Percentiles rank a stretch among this genome's conserved stretches.
These are phyloP conservation scores for Ascosphaera aggregata DNA, from an alignment of 2,329 filamentous ascomycete species.

Conservation along the genomic window DNA sequence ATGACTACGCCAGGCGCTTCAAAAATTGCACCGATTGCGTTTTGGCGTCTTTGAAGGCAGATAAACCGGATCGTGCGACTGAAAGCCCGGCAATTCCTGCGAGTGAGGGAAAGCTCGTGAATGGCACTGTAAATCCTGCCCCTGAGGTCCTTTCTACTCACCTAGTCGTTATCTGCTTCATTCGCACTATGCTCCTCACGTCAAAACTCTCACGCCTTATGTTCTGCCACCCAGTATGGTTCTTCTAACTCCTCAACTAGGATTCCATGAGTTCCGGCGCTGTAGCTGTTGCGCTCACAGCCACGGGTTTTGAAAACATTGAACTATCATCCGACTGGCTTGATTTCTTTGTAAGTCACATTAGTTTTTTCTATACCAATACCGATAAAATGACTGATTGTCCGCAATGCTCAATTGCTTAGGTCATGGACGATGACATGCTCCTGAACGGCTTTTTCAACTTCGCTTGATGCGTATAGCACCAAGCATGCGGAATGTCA, in stretches of 20 bases:
- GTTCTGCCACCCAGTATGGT: no score
- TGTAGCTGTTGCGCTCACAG: not conserved
- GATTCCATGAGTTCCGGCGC: not conserved
- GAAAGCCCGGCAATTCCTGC: not conserved
- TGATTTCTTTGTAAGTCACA: not conserved
- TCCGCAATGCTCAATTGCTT: not conserved
- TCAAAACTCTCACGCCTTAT: no score
- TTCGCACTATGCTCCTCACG: no score
- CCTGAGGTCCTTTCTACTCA: no score
- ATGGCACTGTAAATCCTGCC: no score
- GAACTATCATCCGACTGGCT: not conserved
- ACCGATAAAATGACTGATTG: no score
- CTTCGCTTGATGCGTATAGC: not conserved
- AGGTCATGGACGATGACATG: not conserved
- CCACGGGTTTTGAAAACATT: not conserved
- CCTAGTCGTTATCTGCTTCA: no score
- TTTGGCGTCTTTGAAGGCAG: conserved; percentile 2
- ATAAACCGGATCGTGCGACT: conserved; percentile 8
- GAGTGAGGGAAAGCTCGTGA: not conserved
- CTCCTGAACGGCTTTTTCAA: not conserved
- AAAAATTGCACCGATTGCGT: not conserved
- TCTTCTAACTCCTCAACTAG: no score
- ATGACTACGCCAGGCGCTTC: not conserved
- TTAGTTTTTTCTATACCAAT: not conserved
- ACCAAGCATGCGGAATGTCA: not conserved